Evolutionary conservation across 192 early-diverging fungal species (phyloP), one percentile per base, ranked within the genome.

Genomic region (Phycomyces blakesleeanus): DNA sequence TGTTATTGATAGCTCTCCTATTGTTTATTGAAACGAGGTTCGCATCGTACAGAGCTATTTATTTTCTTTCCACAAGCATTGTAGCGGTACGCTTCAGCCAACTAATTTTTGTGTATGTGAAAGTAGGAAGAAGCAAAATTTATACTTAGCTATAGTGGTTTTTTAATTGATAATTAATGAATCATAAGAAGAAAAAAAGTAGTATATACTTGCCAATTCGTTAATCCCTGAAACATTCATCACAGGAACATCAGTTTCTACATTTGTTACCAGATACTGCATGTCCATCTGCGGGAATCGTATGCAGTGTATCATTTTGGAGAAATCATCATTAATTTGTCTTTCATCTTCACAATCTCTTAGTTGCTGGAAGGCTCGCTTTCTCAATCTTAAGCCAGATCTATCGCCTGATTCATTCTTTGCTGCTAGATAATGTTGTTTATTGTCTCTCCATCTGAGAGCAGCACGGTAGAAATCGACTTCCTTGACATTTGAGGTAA

Each of bases 221-320:
- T 61, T 66, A 62, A 75, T 75, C 29, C 68, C 73, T 37, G 60
- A 53, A 49, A 52, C 51, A 3, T 34, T 44, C 73, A 75, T 75
- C 0, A 75, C 59, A 22, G 58, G 44, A 0, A 34, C 37, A 62
- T 75, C 44, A 21, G 12, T 58, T 34, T 65, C 68, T 37, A 77
- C 64, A 16, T 55, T 55, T 27, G 66, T 64, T 14, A 58, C 24
- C 51, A 77, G 56, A 58, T 60, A 73, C n/a, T 58, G 37, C 18
- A 59, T 59, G 22, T 47, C 18, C 56, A 77, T 77, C 9, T 70
- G 18, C 3, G 76, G 76, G 34, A 77, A 77, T 29, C 68, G 22
- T 34, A 77, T 61, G n/a, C 68, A 69, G 29, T 73, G 62, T 11
- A 77, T 47, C 51, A 77, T 58, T 11, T 51, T 50, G 16, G 29